Base-by-base conservation (phyloP, 192 early-diverging fungal genomes). In the Podila clonocystis region DNA sequence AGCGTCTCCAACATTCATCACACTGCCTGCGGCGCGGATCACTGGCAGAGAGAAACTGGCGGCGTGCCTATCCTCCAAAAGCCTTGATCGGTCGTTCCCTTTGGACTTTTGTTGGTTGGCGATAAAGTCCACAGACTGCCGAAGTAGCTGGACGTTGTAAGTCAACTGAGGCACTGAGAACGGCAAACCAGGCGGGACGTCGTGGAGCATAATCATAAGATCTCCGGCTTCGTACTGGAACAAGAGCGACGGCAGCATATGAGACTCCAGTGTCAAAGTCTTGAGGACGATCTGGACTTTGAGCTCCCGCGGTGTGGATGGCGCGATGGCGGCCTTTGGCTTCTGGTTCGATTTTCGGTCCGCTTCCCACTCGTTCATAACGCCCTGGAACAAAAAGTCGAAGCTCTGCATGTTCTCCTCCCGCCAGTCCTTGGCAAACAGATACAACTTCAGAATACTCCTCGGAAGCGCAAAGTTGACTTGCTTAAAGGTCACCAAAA, bases 391-490 rank as follows among this genome's bases (percentile, higher is more conserved):
- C 68, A 94, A 74, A 69, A 93, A 91, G 66, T 92, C 90, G 75
- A 91, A 93, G 13, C 79, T 72, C 38, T 85, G 75, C 38, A 87
- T 74, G 52, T 90, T 88, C 62, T 93, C 91, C 31, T 89, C 88
- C 1, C 88, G 82, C 94, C 94, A 95, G 34, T 91, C 89, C 63
- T 92, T 91, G n/a, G 94, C 83, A 74, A 95, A 94, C 4, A 86
- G 77, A 60, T 94, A 91, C 13, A 95, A 58, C 50, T 90, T 90
- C n/a, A 95, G 67, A 15, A 95, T 73, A 64, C 92, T 93, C 52
- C 89, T 84, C 8, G 90, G 91, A 0, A 89, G 65, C 36, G 83
- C 73, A 36, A 91, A 61, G 31, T 77, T 65, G 29, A 91, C 68
- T 20, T 72, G 72, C 66, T 85, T 74, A 48, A 91, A 71, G 0